Evolutionary conservation across 2,329 filamentous ascomycete species (phyloP).

Genomic region (Fusarium concolor): DNA sequence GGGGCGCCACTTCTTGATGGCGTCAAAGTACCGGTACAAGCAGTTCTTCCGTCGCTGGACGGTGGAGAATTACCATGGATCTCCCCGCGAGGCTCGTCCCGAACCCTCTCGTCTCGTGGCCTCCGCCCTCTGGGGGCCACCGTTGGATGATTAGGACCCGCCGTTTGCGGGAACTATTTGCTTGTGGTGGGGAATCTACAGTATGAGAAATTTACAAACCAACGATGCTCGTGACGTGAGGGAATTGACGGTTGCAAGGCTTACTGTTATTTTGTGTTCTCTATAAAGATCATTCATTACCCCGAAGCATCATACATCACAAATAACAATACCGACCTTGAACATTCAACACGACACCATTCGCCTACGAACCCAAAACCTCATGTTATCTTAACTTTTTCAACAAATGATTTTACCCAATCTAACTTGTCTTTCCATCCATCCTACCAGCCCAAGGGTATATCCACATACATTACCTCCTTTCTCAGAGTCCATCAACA

Average conservation of each 20-base stretch:
- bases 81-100: constrained; percentile 37
- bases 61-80: constrained; percentile 7
- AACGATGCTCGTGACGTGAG: background rate
- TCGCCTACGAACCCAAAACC: background rate
- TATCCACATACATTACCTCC: constrained; percentile 26
- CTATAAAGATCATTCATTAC: background rate
- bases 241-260: background rate
- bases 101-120: constrained; percentile 30
- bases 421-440: constrained; percentile 16
- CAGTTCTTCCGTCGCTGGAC: constrained; percentile 3
- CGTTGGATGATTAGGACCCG: constrained; percentile 15
- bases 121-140: background rate
- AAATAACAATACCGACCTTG: background rate
- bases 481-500: constrained; percentile 22
- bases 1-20: constrained; percentile 19
- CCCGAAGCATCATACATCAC: background rate
- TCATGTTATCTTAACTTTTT: background rate
- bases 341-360: background rate
- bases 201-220: constrained; percentile 8
- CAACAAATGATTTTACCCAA: constrained; percentile 5
- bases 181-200: constrained; percentile 27
- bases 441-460: constrained; percentile 11
- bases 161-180: constrained; percentile 23
- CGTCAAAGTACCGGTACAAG: constrained; percentile 27
- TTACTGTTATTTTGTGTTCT: background rate